Percentiles rank a stretch among this genome's conserved stretches.
These are phyloP conservation scores for Aureobasidium subglaciale DNA, from an alignment of 2,329 filamentous ascomycete genomes.

Conservation along the genomic window DNA sequence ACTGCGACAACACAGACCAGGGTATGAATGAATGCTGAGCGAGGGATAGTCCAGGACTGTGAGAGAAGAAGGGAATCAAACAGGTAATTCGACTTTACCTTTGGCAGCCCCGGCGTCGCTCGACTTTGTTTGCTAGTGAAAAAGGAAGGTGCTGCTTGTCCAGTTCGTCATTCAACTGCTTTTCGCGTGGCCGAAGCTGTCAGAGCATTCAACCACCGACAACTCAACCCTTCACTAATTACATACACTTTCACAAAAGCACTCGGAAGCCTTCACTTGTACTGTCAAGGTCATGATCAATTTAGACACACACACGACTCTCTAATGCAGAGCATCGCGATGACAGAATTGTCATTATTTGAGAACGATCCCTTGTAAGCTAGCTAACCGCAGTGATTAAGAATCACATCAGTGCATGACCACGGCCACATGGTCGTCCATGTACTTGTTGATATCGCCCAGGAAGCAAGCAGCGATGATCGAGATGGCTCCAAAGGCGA, in stretches of 20 bases:
- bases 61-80: neutral
- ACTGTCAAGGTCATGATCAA: no score
- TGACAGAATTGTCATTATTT: no score
- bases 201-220: neutral
- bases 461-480: constrained; percentile 54
- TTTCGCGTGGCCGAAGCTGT: neutral
- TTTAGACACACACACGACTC: no score
- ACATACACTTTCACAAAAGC: neutral
- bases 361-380: no score
- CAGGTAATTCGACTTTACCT: neutral
- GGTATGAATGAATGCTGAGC: neutral
- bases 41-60: neutral
- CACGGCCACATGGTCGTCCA: constrained; percentile 24
- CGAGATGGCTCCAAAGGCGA: constrained; percentile 52
- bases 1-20: neutral
- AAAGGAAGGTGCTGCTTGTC: neutral
- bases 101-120: neutral
- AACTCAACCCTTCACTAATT: neutral
- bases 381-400: no score
- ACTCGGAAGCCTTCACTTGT: neutral
- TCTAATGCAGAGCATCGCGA: no score
- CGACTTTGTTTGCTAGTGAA: neutral
- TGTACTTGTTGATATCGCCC: constrained; percentile 34
- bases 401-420: constrained; percentile 14
- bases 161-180: neutral